phyloP scores from a whole-genome alignment of 306 rosid genomes.

The Cucurbita argyrosperma region DNA sequence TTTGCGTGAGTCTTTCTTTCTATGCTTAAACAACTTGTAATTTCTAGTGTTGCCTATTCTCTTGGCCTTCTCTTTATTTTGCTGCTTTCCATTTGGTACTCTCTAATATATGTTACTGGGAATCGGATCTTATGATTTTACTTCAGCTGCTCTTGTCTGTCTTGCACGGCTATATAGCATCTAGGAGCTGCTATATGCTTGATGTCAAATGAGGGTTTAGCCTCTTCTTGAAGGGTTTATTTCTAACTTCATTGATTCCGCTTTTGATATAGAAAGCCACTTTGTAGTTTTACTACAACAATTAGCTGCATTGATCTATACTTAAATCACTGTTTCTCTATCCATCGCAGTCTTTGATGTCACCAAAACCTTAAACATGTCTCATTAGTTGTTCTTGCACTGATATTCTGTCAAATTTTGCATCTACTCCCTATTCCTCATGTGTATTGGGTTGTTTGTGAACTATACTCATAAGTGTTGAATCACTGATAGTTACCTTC shows the following conservation, averaged over 20 bases:
- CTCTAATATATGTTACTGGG: neutral
- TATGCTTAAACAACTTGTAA: neutral
- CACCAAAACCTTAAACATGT: neutral
- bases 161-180: neutral
- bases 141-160: neutral
- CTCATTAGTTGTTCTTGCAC: neutral
- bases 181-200: neutral
- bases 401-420: neutral
- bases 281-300: neutral
- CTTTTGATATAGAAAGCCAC: neutral
- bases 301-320: neutral
- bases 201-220: neutral
- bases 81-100: neutral
- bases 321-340: neutral
- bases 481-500: neutral
- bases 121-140: neutral
- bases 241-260: neutral
- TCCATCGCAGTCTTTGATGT: neutral
- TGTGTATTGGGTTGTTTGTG: neutral
- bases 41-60: neutral
- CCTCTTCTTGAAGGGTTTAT: neutral
- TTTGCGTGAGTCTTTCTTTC: constrained; percentile 57
- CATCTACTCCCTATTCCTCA: neutral
- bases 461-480: neutral
- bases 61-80: neutral